These are phyloP conservation scores for Potentilla sterilis DNA, from an alignment of 306 rosid genomes.

Conservation along the genomic window DNA sequence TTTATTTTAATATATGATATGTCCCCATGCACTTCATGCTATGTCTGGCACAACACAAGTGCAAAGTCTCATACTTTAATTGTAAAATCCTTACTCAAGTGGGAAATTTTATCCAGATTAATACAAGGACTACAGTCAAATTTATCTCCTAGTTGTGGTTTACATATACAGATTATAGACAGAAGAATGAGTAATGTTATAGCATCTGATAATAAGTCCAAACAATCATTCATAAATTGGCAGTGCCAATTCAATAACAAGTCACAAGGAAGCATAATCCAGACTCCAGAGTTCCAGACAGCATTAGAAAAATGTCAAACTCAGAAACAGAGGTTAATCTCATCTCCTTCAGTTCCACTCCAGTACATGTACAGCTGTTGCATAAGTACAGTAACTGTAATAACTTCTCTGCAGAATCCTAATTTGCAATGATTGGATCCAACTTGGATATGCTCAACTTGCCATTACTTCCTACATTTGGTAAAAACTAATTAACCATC, in stretches of 20 bases:
- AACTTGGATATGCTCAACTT: background rate
- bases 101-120: constrained; percentile 37
- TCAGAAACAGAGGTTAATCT: background rate
- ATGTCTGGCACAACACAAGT: constrained; percentile 39
- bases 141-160: constrained; percentile 2
- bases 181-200: background rate
- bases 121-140: constrained; percentile 32
- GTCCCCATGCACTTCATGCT: constrained; percentile 43
- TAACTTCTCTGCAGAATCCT: constrained; percentile 13
- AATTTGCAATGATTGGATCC: constrained; percentile 2
- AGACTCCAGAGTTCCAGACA: background rate
- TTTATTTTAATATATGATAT: constrained; percentile 29
- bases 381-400: constrained; percentile 7
- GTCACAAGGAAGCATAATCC: background rate
- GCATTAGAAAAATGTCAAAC: background rate
- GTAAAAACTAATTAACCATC: background rate
- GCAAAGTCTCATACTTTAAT: constrained; percentile 48
- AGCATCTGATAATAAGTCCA: background rate
- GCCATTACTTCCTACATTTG: background rate
- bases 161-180: background rate
- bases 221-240: background rate
- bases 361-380: background rate
- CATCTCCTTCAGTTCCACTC: background rate
- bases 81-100: constrained; percentile 43
- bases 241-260: background rate